These are phyloP conservation scores for Claviceps arundinis DNA, from an alignment of 2,329 filamentous ascomycete species.

Conservation along the genomic window DNA sequence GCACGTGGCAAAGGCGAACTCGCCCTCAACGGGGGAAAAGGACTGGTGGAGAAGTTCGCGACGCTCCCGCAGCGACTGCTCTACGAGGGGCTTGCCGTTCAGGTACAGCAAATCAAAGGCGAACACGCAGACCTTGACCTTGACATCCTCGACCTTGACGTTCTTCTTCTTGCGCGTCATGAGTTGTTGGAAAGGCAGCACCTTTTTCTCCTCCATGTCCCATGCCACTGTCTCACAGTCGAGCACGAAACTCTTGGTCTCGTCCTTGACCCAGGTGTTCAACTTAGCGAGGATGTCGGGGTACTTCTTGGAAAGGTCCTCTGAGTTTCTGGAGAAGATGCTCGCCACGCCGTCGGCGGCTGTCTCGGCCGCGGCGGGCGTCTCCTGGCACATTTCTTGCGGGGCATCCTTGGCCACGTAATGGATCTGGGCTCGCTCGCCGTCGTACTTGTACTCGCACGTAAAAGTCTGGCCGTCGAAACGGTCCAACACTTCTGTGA, in stretches of 20 bases:
- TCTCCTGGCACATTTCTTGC: constrained; percentile 51
- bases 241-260: constrained; percentile 90
- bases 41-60: constrained; percentile 60
- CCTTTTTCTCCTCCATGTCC: constrained; percentile 91
- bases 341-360: constrained; percentile 63
- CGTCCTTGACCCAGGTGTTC: constrained; percentile 75
- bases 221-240: constrained; percentile 97
- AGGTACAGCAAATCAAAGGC: constrained; percentile 91
- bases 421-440: constrained; percentile 95
- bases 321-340: constrained; percentile 95
- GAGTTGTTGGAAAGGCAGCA: constrained; percentile 90
- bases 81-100: constrained; percentile 80
- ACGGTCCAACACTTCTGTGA: constrained; percentile 91
- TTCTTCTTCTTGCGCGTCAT: constrained; percentile 98
- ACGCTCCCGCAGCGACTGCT: constrained; percentile 73
- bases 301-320: constrained; percentile 95
- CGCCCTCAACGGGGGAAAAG: constrained; percentile 69
- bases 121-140: constrained; percentile 93
- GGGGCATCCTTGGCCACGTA: constrained; percentile 76
- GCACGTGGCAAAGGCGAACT: constrained; percentile 79
- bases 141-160: constrained; percentile 88
- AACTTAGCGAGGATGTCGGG: constrained; percentile 87
- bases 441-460: constrained; percentile 98
- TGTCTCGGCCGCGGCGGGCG: constrained; percentile 49
- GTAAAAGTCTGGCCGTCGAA: constrained; percentile 94